These are phyloP conservation scores for Apiotrichum montevideense DNA, from an alignment of 1,284 basidiomycete species.

Conservation along the genomic window DNA sequence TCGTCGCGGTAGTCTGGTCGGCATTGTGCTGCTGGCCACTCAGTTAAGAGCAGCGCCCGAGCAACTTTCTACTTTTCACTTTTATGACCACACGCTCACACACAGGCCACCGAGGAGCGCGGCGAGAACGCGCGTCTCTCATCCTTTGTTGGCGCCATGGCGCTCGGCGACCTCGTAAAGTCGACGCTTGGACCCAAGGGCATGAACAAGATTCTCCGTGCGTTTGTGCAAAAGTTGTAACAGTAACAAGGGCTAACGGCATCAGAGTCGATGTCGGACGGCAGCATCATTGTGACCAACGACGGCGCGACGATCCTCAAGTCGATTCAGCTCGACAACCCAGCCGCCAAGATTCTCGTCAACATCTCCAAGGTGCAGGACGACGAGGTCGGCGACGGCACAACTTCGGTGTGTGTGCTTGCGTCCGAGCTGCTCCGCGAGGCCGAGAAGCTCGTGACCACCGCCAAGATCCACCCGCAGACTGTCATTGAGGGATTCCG, in stretches of 20 bases:
- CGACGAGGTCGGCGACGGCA: slow-evolving; percentile 98
- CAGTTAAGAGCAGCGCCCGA: too few species aligned
- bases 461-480: slow-evolving; percentile 87
- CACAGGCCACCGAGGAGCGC: slow-evolving; percentile 88
- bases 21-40: too few species aligned
- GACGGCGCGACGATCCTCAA: slow-evolving; percentile 98
- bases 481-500: slow-evolving; percentile 99
- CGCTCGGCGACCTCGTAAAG: slow-evolving; percentile 95
- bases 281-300: slow-evolving; percentile 95
- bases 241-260: background rate
- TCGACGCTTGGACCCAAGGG: slow-evolving; percentile 93
- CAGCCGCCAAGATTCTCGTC: slow-evolving; percentile 97
- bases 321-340: slow-evolving; percentile 94
- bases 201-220: slow-evolving; percentile 52
- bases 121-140: slow-evolving; percentile 98
- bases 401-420: slow-evolving; percentile 88
- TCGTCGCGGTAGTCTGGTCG: background rate
- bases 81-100: background rate
- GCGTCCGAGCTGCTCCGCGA: slow-evolving; percentile 88
- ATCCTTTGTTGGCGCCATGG: slow-evolving; percentile 94
- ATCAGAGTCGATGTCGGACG: slow-evolving; percentile 79
- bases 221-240: background rate
- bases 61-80: too few species aligned
- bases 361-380: slow-evolving; percentile 99
- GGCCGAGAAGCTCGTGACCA: slow-evolving; percentile 88